Conservation (phyloP, 2,329 filamentous ascomycete species). For the Hymenoscyphus infarciens region DNA sequence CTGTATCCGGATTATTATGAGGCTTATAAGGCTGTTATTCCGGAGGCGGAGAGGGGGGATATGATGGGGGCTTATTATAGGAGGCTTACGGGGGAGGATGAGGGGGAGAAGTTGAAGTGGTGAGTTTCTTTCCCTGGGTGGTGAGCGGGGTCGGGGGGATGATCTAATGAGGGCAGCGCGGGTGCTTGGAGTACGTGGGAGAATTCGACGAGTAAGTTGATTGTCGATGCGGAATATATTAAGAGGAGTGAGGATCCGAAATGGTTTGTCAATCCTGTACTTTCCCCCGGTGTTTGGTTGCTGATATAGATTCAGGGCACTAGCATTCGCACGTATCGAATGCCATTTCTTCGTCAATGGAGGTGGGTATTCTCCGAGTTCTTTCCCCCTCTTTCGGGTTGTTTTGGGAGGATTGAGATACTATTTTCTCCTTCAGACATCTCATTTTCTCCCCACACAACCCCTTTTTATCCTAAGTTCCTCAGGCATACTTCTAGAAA, state of each 20-base stretch:
- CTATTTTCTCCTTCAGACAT: too few species aligned
- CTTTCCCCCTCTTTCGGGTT: too few species aligned
- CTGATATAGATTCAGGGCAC: conserved; percentile 19
- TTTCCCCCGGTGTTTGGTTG: background rate
- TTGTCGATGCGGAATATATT: conserved; percentile 31
- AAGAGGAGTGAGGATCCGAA: conserved; percentile 29
- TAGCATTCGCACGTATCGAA: conserved; percentile 42
- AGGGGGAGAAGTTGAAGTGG: conserved; percentile 33
- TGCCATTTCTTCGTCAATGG: conserved; percentile 42
- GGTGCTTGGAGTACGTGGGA: conserved; percentile 32
- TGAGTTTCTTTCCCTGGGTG: conserved; percentile 9
- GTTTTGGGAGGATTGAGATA: too few species aligned
- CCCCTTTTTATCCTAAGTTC: too few species aligned
- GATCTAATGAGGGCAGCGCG: conserved; percentile 20
- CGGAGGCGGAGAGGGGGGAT: conserved; percentile 38
- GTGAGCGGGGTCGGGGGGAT: background rate
- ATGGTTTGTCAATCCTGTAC: conserved; percentile 20
- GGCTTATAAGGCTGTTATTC: conserved; percentile 37
- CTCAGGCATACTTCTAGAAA: too few species aligned
- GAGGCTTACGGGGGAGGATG: conserved; percentile 35
- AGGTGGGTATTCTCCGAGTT: conserved; percentile 11
- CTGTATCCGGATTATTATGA: conserved; percentile 41
- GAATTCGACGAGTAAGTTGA: conserved; percentile 29
- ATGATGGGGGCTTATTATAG: conserved; percentile 40
- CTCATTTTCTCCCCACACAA: too few species aligned